phyloP scores from a whole-genome alignment of 345 rosid genomes.

The Ceriops tagal region DNA sequence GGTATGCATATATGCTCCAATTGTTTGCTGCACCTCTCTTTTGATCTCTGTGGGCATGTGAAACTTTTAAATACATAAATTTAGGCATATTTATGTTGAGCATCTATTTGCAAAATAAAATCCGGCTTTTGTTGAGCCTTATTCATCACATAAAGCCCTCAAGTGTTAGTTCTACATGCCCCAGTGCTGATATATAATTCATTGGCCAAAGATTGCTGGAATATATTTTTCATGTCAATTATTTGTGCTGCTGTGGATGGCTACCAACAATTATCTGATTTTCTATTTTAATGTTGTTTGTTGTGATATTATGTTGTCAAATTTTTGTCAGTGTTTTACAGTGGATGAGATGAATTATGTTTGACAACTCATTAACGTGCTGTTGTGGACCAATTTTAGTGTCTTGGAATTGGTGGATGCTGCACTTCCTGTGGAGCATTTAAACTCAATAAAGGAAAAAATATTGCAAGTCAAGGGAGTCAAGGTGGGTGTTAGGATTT shows the following conservation, averaged over 20 bases:
- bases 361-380: constrained; percentile 16
- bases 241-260: background rate
- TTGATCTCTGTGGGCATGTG: background rate
- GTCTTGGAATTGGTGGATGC: constrained; percentile 96
- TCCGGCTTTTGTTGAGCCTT: background rate
- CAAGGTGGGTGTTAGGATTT: constrained; percentile 43
- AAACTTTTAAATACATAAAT: background rate
- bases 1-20: constrained; percentile 38
- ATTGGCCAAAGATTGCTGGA: background rate
- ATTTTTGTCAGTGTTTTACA: background rate
- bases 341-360: background rate
- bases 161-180: background rate
- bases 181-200: background rate
- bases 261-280: constrained; percentile 1
- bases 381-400: constrained; percentile 37
- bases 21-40: constrained; percentile 8
- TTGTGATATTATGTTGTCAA: background rate
- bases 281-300: background rate
- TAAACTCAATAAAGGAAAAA: constrained; percentile 65
- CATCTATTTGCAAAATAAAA: too few relatives aligned
- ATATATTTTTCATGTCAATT: too few relatives aligned
- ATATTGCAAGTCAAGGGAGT: constrained; percentile 80
- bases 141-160: background rate
- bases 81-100: too few relatives aligned
- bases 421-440: constrained; percentile 66